phyloP scores from a whole-genome alignment of 495 filamentous ascomycete genomes.

The Choiromyces venosus region DNA sequence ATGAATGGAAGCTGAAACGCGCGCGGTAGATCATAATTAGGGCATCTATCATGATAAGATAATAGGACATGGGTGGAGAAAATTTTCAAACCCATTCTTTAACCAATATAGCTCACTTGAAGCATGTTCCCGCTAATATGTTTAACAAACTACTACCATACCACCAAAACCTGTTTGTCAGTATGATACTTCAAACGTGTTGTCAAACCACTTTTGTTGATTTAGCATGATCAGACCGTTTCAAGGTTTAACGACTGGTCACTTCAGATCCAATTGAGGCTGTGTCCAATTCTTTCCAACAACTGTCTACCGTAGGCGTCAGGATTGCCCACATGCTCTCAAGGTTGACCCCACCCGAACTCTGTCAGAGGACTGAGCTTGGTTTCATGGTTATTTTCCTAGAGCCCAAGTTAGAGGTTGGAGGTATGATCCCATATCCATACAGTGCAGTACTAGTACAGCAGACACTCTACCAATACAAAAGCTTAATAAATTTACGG shows the following conservation, averaged over 20 bases:
- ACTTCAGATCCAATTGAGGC: neutral
- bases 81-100: no score
- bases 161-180: neutral
- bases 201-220: neutral
- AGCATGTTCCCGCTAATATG: neutral
- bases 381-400: neutral
- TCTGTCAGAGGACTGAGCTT: neutral
- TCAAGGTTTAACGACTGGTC: neutral
- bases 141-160: neutral
- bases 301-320: neutral
- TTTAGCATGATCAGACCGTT: neutral
- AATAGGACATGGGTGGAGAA: neutral
- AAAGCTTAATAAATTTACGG: neutral
- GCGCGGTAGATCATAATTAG: neutral
- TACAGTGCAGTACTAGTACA: neutral
- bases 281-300: neutral
- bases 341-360: neutral
- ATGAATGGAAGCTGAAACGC: neutral
- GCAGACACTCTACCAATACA: neutral
- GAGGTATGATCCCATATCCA: neutral
- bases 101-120: neutral
- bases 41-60: neutral
- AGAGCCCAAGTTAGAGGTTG: neutral
- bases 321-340: neutral
- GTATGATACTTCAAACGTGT: neutral